Evolutionary conservation across 1,284 basidiomycete species (phyloP), one percentile per base, ranked within the genome.

Genomic region (Meira miltonrushii): DNA sequence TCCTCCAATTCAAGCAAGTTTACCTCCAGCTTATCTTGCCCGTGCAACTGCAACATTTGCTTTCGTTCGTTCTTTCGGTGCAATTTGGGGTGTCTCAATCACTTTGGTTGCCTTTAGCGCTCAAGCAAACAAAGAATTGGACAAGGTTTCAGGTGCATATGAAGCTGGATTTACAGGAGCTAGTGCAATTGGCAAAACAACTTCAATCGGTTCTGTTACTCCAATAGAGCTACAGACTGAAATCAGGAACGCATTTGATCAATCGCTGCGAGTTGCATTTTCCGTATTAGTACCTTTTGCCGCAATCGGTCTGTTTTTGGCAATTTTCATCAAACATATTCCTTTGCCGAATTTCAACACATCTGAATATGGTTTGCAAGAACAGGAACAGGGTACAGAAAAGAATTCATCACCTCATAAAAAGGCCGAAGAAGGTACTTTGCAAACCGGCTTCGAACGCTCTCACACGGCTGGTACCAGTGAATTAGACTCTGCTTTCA

Each of bases 21-120:
- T 67, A 23, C 60, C 62, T 3, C 55, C 61, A 12, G 54, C 59
- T 11, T 65, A 69, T 55, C 60, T 69, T 6, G 67, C 66, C 28
- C 61, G 61, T 2, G 58, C 62, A 1, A 69, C 67, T n/a, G 67
- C 67, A 1, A 61, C 65, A 0, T 69, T 57, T 39, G 67, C 67
- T 10, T 69, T 69, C 46, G 62, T 61, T n/a, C 59, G 67, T 7
- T 61, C 59, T 2, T 67, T 69, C 10, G 67, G 67, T 6, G 61
- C 65, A 7, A 63, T 69, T 23, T 69, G 67, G 67, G 67, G 67
- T 10, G 67, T 69, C 39, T 65, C 67, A 21, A 64, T 67, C 40
- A 43, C 40, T 43, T 19, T 43, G 10, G 11, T 43, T 43, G 40
- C 40, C 6, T 43, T 15, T 19, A 43, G 15, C 19, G 19, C 15